These are phyloP conservation scores for Madurella mycetomatis DNA, from an alignment of 2,329 filamentous ascomycete genomes.

Conservation along the genomic window DNA sequence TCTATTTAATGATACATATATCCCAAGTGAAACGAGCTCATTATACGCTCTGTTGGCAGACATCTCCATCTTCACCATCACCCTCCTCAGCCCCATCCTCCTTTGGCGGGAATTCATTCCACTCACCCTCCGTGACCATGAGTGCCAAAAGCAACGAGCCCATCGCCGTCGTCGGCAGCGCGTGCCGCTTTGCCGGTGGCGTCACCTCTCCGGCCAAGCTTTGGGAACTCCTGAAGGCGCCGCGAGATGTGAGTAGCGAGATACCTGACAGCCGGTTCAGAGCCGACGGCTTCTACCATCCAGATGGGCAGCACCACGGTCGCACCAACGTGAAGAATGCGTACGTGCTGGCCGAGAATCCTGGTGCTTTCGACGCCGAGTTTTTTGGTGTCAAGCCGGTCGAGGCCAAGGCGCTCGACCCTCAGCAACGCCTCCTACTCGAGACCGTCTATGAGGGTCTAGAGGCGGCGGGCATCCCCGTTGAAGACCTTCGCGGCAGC, in stretches of 20 bases:
- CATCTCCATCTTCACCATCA: no score
- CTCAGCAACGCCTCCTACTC: conserved; percentile 16
- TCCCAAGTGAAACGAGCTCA: no score
- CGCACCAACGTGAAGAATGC: conserved; percentile 8
- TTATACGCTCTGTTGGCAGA: no score
- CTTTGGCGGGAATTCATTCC: no score
- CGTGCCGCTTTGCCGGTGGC: conserved; percentile 28
- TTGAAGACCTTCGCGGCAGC: conserved; percentile 27
- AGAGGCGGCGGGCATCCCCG: conserved; percentile 26
- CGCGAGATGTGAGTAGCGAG: conserved; percentile 1
- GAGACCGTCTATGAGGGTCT: conserved; percentile 17
- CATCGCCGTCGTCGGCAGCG: conserved; percentile 31
- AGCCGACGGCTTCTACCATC: conserved; percentile 9
- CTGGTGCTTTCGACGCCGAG: conserved; percentile 10
- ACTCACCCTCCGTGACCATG: no score
- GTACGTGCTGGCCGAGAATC: conserved; percentile 10
- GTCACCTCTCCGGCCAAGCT: conserved; percentile 26
- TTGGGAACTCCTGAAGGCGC: conserved; percentile 26
- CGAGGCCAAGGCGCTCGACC: conserved; percentile 15
- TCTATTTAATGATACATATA: no score
- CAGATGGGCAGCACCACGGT: conserved; percentile 4
- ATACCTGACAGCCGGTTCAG: conserved; percentile 12
- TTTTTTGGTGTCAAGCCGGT: conserved; percentile 13
- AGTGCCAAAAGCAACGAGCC: no score
- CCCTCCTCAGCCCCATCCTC: no score